Evolutionary conservation across 2,329 filamentous ascomycete genomes (phyloP).

Genomic region (Aspergillus calidoustus): DNA sequence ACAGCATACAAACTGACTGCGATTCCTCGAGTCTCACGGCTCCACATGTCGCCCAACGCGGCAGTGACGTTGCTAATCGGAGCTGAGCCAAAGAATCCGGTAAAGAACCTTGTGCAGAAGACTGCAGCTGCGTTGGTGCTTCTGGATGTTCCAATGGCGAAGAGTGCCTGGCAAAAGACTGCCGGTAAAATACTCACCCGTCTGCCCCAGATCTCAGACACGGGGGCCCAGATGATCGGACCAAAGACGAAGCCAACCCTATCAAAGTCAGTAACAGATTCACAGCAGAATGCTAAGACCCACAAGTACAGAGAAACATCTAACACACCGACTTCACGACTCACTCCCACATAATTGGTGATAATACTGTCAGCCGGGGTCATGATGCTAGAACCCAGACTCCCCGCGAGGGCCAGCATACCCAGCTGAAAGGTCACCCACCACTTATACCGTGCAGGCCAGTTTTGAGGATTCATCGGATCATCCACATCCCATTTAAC

Average conservation of each 20-base stretch:
- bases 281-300: neutral
- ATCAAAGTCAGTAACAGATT: neutral
- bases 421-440: constrained; percentile 56
- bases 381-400: constrained; percentile 57
- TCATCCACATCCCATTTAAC: constrained; percentile 19
- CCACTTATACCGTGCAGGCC: constrained; percentile 48
- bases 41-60: constrained; percentile 59
- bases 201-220: constrained; percentile 63
- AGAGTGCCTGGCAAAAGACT: constrained; percentile 62
- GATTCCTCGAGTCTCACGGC: constrained; percentile 43
- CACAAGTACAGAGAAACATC: constrained; percentile 53
- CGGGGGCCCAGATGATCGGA: constrained; percentile 66
- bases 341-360: constrained; percentile 48
- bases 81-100: constrained; percentile 65
- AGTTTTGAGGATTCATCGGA: constrained; percentile 54
- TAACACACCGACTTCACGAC: constrained; percentile 51
- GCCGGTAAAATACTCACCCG: constrained; percentile 54
- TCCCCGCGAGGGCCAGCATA: constrained; percentile 56
- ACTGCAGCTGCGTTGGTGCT: constrained; percentile 69
- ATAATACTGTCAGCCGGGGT: constrained; percentile 53
- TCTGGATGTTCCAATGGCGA: constrained; percentile 66
- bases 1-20: constrained; percentile 53
- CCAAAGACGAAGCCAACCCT: constrained; percentile 48
- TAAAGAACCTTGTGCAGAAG: constrained; percentile 67
- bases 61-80: constrained; percentile 72